Evolutionary conservation across 2,329 filamentous ascomycete genomes (phyloP).

Genomic region (Ilyonectria destructans): DNA sequence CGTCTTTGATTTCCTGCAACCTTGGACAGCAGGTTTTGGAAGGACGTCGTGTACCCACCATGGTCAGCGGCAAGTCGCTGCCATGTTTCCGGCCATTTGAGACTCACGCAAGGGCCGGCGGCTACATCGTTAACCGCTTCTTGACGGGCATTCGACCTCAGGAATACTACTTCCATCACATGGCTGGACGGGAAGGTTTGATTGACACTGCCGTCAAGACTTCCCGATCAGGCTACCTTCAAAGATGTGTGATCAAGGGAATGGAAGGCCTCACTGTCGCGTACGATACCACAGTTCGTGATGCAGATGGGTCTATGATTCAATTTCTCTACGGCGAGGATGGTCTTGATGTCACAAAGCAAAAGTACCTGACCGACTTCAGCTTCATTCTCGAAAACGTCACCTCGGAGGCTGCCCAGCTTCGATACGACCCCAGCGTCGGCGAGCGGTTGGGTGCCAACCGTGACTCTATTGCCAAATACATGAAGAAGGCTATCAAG

Average conservation of each 20-base stretch:
- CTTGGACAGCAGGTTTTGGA: constrained; percentile 97
- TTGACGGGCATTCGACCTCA: constrained; percentile 97
- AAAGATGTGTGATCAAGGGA: constrained; percentile 97
- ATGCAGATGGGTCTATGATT: constrained; percentile 92
- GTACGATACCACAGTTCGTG: constrained; percentile 94
- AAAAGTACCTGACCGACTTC: constrained; percentile 92
- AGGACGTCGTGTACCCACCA: constrained; percentile 93
- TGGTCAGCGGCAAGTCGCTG: constrained; percentile 97
- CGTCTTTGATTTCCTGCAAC: constrained; percentile 97
- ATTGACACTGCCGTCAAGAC: constrained; percentile 99
- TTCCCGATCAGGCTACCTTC: constrained; percentile 94
- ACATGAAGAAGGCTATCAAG: constrained; percentile 88
- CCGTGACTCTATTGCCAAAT: constrained; percentile 77
- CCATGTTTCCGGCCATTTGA: constrained; percentile 96
- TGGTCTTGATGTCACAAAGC: constrained; percentile 93
- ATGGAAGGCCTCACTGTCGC: constrained; percentile 95
- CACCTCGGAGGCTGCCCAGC: constrained; percentile 82
- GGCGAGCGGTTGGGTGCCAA: constrained; percentile 65
- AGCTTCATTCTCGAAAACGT: constrained; percentile 92
- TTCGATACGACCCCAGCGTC: constrained; percentile 75
- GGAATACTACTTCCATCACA: constrained; percentile 99
- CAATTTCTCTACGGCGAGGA: constrained; percentile 99
- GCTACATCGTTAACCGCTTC: constrained; percentile 96
- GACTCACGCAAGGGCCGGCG: constrained; percentile 89
- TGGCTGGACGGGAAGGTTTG: constrained; percentile 97